A percentile compares a stretch with the other conserved stretches of the same genome.
Evolutionary conservation across 1,139 yeast genomes (phyloP).

Genomic region (Blastobotrys raffinosifermentans): DNA sequence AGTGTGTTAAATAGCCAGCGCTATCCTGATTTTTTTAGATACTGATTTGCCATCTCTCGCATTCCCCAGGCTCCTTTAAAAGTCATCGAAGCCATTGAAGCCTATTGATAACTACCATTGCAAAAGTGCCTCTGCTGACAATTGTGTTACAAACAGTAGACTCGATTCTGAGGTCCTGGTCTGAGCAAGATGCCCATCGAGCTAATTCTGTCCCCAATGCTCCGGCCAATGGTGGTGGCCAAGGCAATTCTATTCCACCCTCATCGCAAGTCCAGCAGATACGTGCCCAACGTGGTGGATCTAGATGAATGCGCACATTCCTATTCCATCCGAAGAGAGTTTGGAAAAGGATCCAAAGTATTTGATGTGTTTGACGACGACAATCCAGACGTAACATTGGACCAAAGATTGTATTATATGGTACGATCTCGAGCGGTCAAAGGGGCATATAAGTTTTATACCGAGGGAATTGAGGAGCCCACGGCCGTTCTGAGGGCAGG

Average conservation of each 20-base stretch:
- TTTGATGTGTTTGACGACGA: conserved; percentile 50
- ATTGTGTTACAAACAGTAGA: too few species aligned
- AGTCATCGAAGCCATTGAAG: too few species aligned
- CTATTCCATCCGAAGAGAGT: conserved; percentile 46
- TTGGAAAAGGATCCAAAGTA: conserved; percentile 53
- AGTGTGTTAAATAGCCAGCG: too few species aligned
- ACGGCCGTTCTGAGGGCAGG: conserved; percentile 58
- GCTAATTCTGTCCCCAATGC: conserved; percentile 49
- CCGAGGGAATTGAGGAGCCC: conserved; percentile 49
- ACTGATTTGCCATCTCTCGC: too few species aligned
- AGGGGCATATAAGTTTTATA: conserved; percentile 56
- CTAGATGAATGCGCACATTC: conserved; percentile 36
- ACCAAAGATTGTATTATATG: conserved; percentile 45
- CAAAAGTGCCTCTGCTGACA: too few species aligned
- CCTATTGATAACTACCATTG: too few species aligned
- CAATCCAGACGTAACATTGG: conserved; percentile 25
- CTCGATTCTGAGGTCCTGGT: too few species aligned
- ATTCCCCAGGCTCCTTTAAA: too few species aligned
- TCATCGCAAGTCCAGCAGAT: conserved; percentile 53
- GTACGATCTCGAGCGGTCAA: conserved; percentile 57
- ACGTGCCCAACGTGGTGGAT: conserved; percentile 49
- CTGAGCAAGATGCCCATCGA: conserved; percentile 56
- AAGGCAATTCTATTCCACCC: conserved; percentile 50
- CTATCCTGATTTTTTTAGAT: too few species aligned
- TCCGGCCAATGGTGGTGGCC: conserved; percentile 54